Percentiles rank a stretch among this genome's conserved stretches.
Conservation (phyloP, 208 protist species). For the Acanthamoeba lenticulata region DNA sequence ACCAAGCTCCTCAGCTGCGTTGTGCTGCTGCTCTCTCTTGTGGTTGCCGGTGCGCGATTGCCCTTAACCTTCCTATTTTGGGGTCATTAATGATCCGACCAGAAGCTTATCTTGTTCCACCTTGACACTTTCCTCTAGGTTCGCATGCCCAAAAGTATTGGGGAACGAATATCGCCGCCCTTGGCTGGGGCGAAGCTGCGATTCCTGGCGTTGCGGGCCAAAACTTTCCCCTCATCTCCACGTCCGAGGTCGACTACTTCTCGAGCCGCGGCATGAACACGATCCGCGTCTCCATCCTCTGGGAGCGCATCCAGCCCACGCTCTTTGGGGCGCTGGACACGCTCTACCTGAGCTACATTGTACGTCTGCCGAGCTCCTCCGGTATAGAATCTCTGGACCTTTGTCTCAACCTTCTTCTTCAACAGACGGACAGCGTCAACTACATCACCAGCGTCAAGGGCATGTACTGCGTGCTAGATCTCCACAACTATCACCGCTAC, state of each 20-base stretch:
- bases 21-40: no score
- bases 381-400: not conserved
- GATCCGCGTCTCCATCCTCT: constrained; percentile 5
- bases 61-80: not conserved
- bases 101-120: no score
- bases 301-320: not conserved
- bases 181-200: not conserved
- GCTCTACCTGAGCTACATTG: not conserved
- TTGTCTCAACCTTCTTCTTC: not conserved
- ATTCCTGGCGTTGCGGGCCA: not conserved
- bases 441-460: constrained; percentile 16
- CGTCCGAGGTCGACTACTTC: not conserved
- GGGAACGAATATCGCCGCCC: not conserved
- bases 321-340: not conserved
- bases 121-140: not conserved
- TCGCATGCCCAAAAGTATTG: not conserved
- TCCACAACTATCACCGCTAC: constrained; percentile 40
- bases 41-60: no score
- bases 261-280: not conserved
- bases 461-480: not conserved
- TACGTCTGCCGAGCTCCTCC: not conserved
- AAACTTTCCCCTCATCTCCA: not conserved
- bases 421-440: not conserved
- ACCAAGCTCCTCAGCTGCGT: no score
- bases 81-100: not conserved